phyloP scores from a whole-genome alignment of 2,329 filamentous ascomycete genomes.

The Arthrobotrys iridis region DNA sequence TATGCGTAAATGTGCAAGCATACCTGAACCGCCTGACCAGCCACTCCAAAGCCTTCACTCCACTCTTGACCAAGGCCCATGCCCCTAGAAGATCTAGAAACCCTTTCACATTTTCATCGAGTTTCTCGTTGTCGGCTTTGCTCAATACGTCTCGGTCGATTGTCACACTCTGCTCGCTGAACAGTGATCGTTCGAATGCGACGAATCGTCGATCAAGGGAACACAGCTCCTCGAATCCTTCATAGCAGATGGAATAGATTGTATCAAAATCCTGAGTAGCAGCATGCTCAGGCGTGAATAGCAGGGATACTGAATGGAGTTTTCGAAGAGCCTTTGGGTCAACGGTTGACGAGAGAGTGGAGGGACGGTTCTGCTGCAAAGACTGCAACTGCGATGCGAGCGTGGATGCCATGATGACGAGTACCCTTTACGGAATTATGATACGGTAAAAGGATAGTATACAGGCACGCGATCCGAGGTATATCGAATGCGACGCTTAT shows the following conservation, averaged over 20 bases:
- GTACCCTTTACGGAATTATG: not conserved
- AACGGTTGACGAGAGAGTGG: slow-evolving; percentile 85
- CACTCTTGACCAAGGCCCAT: slow-evolving; percentile 82
- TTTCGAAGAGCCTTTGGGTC: slow-evolving; percentile 81
- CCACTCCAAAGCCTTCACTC: slow-evolving; percentile 94
- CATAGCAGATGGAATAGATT: slow-evolving; percentile 83
- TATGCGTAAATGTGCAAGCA: slow-evolving; percentile 57
- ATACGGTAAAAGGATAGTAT: not conserved
- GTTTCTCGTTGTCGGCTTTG: slow-evolving; percentile 78
- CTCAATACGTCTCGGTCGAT: slow-evolving; percentile 90
- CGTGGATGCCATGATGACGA: slow-evolving; percentile 76
- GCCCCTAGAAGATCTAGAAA: slow-evolving; percentile 84
- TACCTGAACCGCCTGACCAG: slow-evolving; percentile 88
- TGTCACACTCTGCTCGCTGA: slow-evolving; percentile 90
- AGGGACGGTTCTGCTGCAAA: slow-evolving; percentile 80
- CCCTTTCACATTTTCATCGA: slow-evolving; percentile 79
- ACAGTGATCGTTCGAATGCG: slow-evolving; percentile 79
- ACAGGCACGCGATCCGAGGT: slow-evolving; percentile 18
- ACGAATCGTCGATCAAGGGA: slow-evolving; percentile 82
- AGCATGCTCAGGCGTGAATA: slow-evolving; percentile 87
- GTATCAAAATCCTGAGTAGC: slow-evolving; percentile 89
- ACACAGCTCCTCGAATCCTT: slow-evolving; percentile 92
- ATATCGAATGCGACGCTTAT: slow-evolving; percentile 31
- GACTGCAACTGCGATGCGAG: slow-evolving; percentile 93
- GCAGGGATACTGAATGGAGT: slow-evolving; percentile 90